phyloP scores from a whole-genome alignment of 129 eudicot species.

The Cynara cardunculus region DNA sequence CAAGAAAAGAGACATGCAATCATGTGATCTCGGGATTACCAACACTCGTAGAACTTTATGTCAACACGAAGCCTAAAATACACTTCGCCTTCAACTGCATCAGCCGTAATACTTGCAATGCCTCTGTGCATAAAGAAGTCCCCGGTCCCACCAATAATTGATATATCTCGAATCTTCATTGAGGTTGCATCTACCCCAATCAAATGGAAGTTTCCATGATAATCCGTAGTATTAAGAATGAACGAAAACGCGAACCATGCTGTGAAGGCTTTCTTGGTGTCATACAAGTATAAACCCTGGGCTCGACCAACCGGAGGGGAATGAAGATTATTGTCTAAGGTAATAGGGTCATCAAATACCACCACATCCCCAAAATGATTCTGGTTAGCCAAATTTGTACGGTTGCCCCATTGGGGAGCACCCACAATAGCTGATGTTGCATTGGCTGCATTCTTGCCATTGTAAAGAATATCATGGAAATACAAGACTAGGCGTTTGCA shows the following conservation, averaged over 20 bases:
- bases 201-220: slow-evolving; percentile 51
- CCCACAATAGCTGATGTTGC: slow-evolving; percentile 64
- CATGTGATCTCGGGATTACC: slow-evolving; percentile 25
- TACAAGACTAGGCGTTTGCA: slow-evolving; percentile 47
- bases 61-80: slow-evolving; percentile 71
- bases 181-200: slow-evolving; percentile 53
- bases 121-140: slow-evolving; percentile 88
- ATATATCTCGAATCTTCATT: slow-evolving; percentile 63
- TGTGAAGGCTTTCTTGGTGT: slow-evolving; percentile 37
- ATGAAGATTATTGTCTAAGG: slow-evolving; percentile 61
- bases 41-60: slow-evolving; percentile 70
- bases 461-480: slow-evolving; percentile 61
- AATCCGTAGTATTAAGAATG: slow-evolving; percentile 42
- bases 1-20: not conserved
- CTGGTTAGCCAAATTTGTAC: slow-evolving; percentile 27
- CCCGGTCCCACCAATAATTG: slow-evolving; percentile 78
- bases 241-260: slow-evolving; percentile 68
- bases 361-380: slow-evolving; percentile 48
- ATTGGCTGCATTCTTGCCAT: slow-evolving; percentile 56
- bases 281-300: slow-evolving; percentile 53
- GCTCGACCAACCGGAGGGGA: slow-evolving; percentile 64
- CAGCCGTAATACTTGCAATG: slow-evolving; percentile 63
- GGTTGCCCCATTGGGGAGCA: slow-evolving; percentile 54
- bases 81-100: slow-evolving; percentile 54
- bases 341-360: slow-evolving; percentile 75